phyloP scores from a whole-genome alignment of 176 grass and related monocot species.

The Olyra latifolia region DNA sequence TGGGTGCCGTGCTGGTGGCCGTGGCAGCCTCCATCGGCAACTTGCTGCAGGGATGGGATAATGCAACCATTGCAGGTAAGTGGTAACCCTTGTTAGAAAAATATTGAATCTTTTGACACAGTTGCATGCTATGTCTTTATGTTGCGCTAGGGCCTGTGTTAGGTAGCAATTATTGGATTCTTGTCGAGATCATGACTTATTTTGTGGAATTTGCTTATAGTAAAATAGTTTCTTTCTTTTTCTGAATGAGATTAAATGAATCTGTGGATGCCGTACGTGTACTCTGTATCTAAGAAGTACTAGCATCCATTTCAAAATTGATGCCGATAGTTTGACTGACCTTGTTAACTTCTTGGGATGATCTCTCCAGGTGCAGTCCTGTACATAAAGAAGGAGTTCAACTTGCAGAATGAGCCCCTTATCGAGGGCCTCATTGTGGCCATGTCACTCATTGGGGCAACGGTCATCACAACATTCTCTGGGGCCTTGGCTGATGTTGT shows the following conservation, averaged over 20 bases:
- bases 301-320: not conserved
- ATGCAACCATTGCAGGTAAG: slow-evolving; percentile 90
- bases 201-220: slow-evolving; percentile 23
- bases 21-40: slow-evolving; percentile 84
- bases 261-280: not conserved
- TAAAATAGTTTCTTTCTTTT: not conserved
- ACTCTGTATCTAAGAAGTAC: not conserved
- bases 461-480: slow-evolving; percentile 70
- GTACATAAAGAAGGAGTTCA: slow-evolving; percentile 95
- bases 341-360: slow-evolving; percentile 22
- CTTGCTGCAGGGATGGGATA: slow-evolving; percentile 85
- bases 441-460: slow-evolving; percentile 90
- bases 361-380: slow-evolving; percentile 69
- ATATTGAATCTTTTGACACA: slow-evolving; percentile 6
- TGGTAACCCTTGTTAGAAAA: slow-evolving; percentile 28
- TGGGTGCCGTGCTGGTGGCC: slow-evolving; percentile 78
- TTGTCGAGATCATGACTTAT: slow-evolving; percentile 40
- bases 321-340: slow-evolving; percentile 38
- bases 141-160: slow-evolving; percentile 30
- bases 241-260: not conserved
- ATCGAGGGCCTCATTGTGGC: slow-evolving; percentile 94
- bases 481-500: slow-evolving; percentile 68
- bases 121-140: slow-evolving; percentile 22
- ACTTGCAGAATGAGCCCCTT: slow-evolving; percentile 66
- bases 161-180: slow-evolving; percentile 56